These are phyloP conservation scores for Leishmania amazonensis DNA, from an alignment of 208 protist genomes.

Conservation along the genomic window DNA sequence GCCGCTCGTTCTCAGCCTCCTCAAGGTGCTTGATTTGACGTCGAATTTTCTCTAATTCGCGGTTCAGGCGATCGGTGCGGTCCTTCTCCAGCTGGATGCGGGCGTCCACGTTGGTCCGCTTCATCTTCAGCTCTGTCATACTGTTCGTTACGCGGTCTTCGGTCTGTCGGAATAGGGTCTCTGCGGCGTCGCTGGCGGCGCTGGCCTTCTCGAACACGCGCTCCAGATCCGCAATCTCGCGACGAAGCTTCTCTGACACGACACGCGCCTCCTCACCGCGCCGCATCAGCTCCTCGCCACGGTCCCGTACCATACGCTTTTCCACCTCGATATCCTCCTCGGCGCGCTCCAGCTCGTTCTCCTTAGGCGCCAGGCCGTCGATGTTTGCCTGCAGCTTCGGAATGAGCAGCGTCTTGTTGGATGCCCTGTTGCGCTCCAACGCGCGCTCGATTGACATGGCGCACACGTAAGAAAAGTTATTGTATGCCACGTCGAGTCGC, in stretches of 20 bases:
- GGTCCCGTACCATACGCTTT: conserved; percentile 82
- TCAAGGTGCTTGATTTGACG: conserved; percentile 79
- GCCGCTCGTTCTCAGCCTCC: conserved; percentile 64
- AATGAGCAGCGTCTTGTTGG: conserved; percentile 74
- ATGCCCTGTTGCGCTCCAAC: conserved; percentile 64
- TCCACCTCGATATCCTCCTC: conserved; percentile 88
- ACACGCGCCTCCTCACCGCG: conserved; percentile 85
- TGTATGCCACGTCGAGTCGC: conserved; percentile 89
- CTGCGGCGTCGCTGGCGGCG: conserved; percentile 46
- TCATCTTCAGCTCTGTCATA: conserved; percentile 52
- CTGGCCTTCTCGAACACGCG: conserved; percentile 47
- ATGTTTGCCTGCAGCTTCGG: conserved; percentile 81
- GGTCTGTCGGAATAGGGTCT: conserved; percentile 52
- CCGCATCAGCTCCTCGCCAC: conserved; percentile 83
- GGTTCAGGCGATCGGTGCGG: conserved; percentile 51
- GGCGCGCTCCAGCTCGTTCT: conserved; percentile 80
- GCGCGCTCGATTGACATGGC: conserved; percentile 66
- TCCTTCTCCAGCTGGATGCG: conserved; percentile 88
- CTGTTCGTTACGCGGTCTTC: conserved; percentile 73
- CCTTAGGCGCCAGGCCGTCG: conserved; percentile 71
- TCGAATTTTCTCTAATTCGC: conserved; percentile 82
- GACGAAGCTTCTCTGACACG: conserved; percentile 71
- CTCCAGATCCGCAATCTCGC: conserved; percentile 77
- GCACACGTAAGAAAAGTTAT: conserved; percentile 92
- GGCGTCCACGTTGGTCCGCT: conserved; percentile 70